These are phyloP conservation scores for Chrysoporthe puriensis DNA, from an alignment of 2,329 filamentous ascomycete genomes.

Conservation along the genomic window DNA sequence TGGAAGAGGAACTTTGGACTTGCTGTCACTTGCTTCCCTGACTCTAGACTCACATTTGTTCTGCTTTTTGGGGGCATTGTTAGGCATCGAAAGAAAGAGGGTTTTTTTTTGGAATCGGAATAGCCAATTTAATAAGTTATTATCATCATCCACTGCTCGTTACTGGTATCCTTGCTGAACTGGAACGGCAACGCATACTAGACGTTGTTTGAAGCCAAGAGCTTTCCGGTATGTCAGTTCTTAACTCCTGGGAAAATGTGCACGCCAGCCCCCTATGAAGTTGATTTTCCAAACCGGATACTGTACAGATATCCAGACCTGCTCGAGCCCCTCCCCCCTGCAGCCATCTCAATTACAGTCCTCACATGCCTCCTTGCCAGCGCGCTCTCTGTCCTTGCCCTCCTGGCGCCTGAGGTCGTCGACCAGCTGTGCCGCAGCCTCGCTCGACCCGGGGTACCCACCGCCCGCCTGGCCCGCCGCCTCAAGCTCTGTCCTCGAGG, in stretches of 20 bases:
- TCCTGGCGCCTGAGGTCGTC: background rate
- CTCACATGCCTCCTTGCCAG: constrained; percentile 21
- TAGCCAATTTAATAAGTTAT: background rate
- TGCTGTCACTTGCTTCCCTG: background rate
- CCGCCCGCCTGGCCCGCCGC: constrained; percentile 23
- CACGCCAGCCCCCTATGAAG: background rate
- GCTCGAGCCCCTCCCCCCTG: background rate
- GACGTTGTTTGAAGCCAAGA: background rate
- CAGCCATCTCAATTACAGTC: constrained; percentile 22
- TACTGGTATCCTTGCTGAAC: background rate
- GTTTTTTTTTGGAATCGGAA: background rate
- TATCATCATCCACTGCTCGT: background rate
- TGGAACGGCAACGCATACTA: background rate
- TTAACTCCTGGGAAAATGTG: too few relatives aligned
- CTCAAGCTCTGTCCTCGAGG: constrained; percentile 18
- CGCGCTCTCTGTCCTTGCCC: background rate
- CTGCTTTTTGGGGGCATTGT: background rate
- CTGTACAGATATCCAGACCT: background rate
- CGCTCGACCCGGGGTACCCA: constrained; percentile 22
- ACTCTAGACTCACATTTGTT: background rate
- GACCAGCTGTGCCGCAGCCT: constrained; percentile 19
- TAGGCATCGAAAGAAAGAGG: background rate
- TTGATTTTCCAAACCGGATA: background rate
- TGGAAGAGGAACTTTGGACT: background rate
- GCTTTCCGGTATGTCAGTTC: too few relatives aligned